Base-by-base conservation (phyloP, 2,329 filamentous ascomycete species). In the Leptographium lundbergii region DNA sequence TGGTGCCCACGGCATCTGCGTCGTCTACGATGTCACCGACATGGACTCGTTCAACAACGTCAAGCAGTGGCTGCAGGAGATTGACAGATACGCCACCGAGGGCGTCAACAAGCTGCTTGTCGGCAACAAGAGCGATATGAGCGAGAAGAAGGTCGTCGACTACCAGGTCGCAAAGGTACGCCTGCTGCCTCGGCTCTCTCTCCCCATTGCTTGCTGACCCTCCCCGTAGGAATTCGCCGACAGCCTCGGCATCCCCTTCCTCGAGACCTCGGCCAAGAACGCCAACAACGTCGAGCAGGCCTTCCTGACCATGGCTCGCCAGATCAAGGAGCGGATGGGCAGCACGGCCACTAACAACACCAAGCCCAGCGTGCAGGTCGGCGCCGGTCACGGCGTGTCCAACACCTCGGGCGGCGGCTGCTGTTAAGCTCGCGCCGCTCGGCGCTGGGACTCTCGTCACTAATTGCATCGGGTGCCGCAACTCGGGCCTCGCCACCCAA, bases 21-120 rank as follows among this genome's bases (percentile, higher is more conserved):
- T 99, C 67, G 94, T 99, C 73, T 99, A 97, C 83, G 94, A 99
- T 86, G 94, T 99, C 71, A 99, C 94, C 67, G 94, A 99, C 75
- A 96, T 97, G 92, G 94, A 97, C 75, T 96, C 90, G 34, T 99
- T 99, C 89, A 97, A 99, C 86, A 99, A 97, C 80, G 94, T 99
- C 70, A 97, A 99, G 88, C 94, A 99, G 82, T 99, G 94, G 94
- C 85, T 99, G 63, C 94, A 99, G 76, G 94, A 99, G 80, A 99
- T 99, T 69, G 94, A 99, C 80, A 87, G 94, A 74, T 97, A 99
- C 71, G 94, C 94, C 68, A 99, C 94, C 67, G 94, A 99, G 78
- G 94, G 94, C 66, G 94, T 99, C 71, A 99, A 99, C 85, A 99
- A 99, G 84, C 83, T 99, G 66, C 86, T 99, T 63, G 92, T 99